Base-by-base conservation (phyloP, 2,329 filamentous ascomycete genomes). In the Ambrosiella xylebori region DNA sequence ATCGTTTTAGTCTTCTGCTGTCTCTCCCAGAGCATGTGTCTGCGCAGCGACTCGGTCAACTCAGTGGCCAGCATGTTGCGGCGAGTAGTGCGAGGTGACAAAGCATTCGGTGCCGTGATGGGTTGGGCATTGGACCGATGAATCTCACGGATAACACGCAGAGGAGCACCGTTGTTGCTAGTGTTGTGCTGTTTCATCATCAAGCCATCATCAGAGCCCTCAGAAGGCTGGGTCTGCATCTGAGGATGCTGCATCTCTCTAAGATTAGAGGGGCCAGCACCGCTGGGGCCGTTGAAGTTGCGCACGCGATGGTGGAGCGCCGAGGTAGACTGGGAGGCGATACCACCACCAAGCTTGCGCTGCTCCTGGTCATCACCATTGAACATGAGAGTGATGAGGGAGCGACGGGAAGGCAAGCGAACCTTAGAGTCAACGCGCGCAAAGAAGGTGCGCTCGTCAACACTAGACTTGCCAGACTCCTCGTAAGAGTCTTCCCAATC, bases 31-130 rank as follows among this genome's bases (percentile, higher is more conserved):
- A 97, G 79, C 13, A 98, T 82, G 65, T 96, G 87, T 64, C 89
- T 86, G 19, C 93, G 82, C 2, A 98, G 81, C 19, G 88, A 95
- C 68, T 95, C 89, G 1, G 91, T 96, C 57, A 98, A 75, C 72
- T 98, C 93, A 0, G 88, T 94, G 7, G 88, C 85, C 59, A 98
- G 78, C 93, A 98, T 98, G 70, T 96, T 94, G 61, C 90, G 81
- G 56, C 93, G 81, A 0, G 90, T 96, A 0, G 91, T 96, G 59
- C 89, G 82, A 3, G 93, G 93, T 4, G 93, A 97, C 63, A 95
- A 78, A n/a, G 78, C 78, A 17, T 84, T 79, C 12, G 81, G 84
- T 66, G 84, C 80, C 65, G 84, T 80, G 66, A 95, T 95, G 36
- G 90, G 88, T 69, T 91, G 88, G 0, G 80, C 78, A 3, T 66